Percentiles rank a stretch among this genome's conserved stretches.
Evolutionary conservation across 495 filamentous ascomycete genomes (phyloP).

Genomic region (Tuber brumale): DNA sequence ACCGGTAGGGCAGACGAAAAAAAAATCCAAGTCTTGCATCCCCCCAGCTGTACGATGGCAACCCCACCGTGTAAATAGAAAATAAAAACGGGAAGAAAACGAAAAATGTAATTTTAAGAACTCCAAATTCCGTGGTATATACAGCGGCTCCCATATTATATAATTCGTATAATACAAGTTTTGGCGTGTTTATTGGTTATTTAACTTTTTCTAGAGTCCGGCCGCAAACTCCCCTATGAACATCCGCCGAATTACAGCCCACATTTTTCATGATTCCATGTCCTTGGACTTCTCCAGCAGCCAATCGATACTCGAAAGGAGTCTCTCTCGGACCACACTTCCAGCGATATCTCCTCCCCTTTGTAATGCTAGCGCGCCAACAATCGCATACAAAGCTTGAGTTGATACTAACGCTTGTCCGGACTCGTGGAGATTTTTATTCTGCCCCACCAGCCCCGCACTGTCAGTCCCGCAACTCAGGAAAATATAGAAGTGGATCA

Average conservation of each 20-base stretch:
- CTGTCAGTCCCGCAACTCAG: conserved; percentile 12
- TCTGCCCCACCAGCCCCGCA: conserved; percentile 48
- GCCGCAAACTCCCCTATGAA: background rate
- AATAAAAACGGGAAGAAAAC: background rate
- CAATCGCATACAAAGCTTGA: conserved; percentile 72
- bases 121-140: background rate
- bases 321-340: conserved; percentile 64
- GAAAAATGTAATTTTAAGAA: background rate
- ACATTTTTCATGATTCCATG: background rate
- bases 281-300: background rate
- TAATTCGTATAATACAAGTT: background rate
- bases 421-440: conserved; percentile 60
- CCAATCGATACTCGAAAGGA: conserved; percentile 47
- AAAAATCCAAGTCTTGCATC: background rate
- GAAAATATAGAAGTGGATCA: conserved; percentile 32
- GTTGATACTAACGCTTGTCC: conserved; percentile 65
- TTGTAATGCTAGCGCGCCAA: conserved; percentile 81
- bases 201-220: background rate
- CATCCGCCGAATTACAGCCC: background rate
- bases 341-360: conserved; percentile 74
- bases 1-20: background rate
- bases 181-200: background rate
- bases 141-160: background rate
- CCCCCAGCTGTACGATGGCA: background rate
- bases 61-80: background rate